These are phyloP conservation scores for Fusarium kyushuense DNA, from an alignment of 2,329 filamentous ascomycete genomes.

Conservation along the genomic window DNA sequence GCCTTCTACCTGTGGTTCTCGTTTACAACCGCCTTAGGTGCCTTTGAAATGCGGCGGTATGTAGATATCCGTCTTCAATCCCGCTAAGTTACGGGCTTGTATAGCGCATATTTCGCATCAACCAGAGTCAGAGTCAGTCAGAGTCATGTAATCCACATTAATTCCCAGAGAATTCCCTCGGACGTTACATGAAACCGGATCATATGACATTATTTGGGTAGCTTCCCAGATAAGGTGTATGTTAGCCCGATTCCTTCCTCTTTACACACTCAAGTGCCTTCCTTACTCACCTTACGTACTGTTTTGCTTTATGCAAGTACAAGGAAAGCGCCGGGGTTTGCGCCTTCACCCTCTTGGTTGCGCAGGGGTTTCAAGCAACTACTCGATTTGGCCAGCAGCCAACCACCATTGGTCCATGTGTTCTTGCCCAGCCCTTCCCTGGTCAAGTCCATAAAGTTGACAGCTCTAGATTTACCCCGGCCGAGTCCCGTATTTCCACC, in stretches of 20 bases:
- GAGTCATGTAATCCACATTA: conserved; percentile 8
- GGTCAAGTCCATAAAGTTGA: conserved; percentile 39
- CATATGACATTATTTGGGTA: conserved; percentile 1
- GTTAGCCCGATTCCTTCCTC: conserved; percentile 4
- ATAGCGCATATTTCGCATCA: conserved; percentile 22
- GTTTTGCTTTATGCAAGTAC: conserved; percentile 28
- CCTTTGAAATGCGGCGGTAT: conserved; percentile 33
- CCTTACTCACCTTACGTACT: neutral
- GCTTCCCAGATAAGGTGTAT: conserved; percentile 1
- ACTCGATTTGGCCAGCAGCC: conserved; percentile 46
- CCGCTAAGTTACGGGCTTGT: conserved; percentile 10
- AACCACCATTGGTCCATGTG: conserved; percentile 42
- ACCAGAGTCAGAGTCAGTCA: neutral
- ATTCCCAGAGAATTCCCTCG: neutral
- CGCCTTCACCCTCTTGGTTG: conserved; percentile 17
- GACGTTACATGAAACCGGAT: neutral
- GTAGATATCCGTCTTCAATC: conserved; percentile 38
- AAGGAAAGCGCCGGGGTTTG: conserved; percentile 11
- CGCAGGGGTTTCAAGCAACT: conserved; percentile 45
- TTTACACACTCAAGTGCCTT: neutral
- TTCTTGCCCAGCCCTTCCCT: conserved; percentile 38
- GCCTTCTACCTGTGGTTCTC: conserved; percentile 5
- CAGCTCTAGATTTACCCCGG: conserved; percentile 34
- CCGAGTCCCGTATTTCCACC: neutral
- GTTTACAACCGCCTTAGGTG: conserved; percentile 13